Conservation (phyloP, 2,329 filamentous ascomycete genomes). For the Neofusicoccum kwambonambiense region DNA sequence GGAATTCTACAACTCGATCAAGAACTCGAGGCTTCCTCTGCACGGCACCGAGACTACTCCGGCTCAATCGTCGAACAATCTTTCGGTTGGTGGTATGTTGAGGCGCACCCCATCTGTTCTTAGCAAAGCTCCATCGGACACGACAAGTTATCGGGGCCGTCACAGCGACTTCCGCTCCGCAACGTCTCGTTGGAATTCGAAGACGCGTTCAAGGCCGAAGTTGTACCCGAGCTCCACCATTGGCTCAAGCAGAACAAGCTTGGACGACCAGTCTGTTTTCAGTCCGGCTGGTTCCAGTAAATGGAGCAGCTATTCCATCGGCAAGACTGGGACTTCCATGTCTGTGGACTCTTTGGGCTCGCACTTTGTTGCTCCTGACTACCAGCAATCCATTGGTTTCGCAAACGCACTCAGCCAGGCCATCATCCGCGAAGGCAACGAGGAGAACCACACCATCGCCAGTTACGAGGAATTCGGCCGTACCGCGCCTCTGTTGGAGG, state of each 20-base stretch:
- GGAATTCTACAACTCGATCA: conserved; percentile 86
- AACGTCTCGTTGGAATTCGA: conserved; percentile 76
- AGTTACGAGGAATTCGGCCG: conserved; percentile 59
- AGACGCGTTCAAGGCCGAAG: conserved; percentile 78
- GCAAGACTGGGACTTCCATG: conserved; percentile 84
- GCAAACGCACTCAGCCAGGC: conserved; percentile 95
- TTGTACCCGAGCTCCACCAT: conserved; percentile 75
- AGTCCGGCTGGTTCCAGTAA: conserved; percentile 89
- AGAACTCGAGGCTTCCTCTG: conserved; percentile 79
- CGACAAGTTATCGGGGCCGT: conserved; percentile 69
- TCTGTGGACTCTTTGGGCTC: conserved; percentile 89
- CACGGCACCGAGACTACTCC: conserved; percentile 65
- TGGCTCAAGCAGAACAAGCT: conserved; percentile 87
- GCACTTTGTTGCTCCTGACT: conserved; percentile 72
- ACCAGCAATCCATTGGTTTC: conserved; percentile 95
- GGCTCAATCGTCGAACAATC: conserved; percentile 44
- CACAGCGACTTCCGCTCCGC: conserved; percentile 62
- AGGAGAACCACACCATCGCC: conserved; percentile 64
- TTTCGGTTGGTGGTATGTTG: conserved; percentile 71
- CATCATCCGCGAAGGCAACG: conserved; percentile 87
- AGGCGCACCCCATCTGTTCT: conserved; percentile 86
- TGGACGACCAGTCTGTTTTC: conserved; percentile 91
- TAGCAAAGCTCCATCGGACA: conserved; percentile 89
- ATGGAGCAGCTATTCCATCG: conserved; percentile 91
- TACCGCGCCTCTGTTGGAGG: conserved; percentile 72